Evolutionary conservation across 2,329 filamentous ascomycete genomes (phyloP).

Genomic region (Pyrenophora tritici-repentis): DNA sequence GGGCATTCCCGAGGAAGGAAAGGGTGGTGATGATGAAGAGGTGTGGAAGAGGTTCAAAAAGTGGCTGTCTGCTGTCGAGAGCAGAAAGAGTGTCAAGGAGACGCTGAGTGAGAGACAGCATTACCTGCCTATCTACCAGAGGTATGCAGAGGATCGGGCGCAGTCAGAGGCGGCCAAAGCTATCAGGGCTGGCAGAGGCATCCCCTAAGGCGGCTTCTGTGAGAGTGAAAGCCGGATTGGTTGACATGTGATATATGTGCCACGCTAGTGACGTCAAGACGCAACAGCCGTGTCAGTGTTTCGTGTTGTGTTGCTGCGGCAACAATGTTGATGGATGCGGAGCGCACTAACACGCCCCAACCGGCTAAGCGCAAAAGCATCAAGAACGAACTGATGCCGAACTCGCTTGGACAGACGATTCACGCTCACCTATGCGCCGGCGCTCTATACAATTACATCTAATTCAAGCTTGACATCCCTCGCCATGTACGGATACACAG

Average conservation of each 20-base stretch:
- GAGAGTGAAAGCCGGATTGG: not conserved
- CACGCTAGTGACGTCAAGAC: conserved; percentile 10
- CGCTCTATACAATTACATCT: conserved; percentile 16
- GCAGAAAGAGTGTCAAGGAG: conserved; percentile 65
- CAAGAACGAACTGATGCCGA: conserved; percentile 9
- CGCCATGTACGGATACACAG: conserved; percentile 43
- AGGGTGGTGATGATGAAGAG: conserved; percentile 59
- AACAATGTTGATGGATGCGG: conserved; percentile 14
- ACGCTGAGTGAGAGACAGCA: conserved; percentile 70
- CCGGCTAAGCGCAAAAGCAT: conserved; percentile 16
- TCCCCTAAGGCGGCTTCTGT: too few relatives aligned
- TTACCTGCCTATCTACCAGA: conserved; percentile 69
- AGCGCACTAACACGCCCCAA: conserved; percentile 16
- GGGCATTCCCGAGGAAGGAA: conserved; percentile 55
- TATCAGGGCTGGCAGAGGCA: conserved; percentile 61
- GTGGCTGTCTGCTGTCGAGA: conserved; percentile 66
- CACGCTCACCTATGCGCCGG: conserved; percentile 23
- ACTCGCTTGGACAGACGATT: conserved; percentile 16
- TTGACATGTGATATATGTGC: not conserved
- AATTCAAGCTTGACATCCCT: conserved; percentile 4
- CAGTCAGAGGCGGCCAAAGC: conserved; percentile 56
- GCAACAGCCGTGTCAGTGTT: conserved; percentile 1
- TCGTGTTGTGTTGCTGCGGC: conserved; percentile 14
- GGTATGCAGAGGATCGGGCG: conserved; percentile 54
- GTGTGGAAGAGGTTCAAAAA: conserved; percentile 68